These are phyloP conservation scores for Ajuga chamaepitys DNA, from an alignment of 257 asterid species.

Conservation along the genomic window DNA sequence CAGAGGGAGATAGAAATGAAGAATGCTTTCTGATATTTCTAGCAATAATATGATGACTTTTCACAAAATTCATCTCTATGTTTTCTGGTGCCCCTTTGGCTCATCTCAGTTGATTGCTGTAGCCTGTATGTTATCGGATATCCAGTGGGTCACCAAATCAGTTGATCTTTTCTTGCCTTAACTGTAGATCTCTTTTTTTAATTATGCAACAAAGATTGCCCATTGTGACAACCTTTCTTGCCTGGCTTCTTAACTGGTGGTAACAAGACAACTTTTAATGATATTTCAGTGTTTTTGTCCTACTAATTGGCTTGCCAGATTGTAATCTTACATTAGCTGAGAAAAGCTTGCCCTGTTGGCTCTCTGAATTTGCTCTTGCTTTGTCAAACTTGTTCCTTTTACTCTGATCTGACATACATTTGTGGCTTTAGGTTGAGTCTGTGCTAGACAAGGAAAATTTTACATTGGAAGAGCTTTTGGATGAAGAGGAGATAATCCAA, in stretches of 20 bases:
- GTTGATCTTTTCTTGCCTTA: not conserved
- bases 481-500: slow-evolving; percentile 97
- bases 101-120: not conserved
- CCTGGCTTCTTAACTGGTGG: slow-evolving; percentile 4
- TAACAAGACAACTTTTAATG: not conserved
- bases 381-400: not conserved
- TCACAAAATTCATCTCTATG: not conserved
- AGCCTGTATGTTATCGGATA: no score
- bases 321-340: not conserved
- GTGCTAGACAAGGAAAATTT: slow-evolving; percentile 81
- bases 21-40: no score
- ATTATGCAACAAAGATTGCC: not conserved
- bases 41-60: no score
- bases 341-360: not conserved
- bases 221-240: not conserved
- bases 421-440: slow-evolving; percentile 63
- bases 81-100: not conserved
- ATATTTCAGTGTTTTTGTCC: not conserved
- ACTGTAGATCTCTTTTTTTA: not conserved
- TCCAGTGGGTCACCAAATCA: not conserved
- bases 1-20: not conserved
- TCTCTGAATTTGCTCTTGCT: not conserved
- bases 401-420: not conserved
- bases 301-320: not conserved
- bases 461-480: slow-evolving; percentile 93